Conservation (phyloP, 192 early-diverging fungal genomes). For the Backusella parvicylindrica region DNA sequence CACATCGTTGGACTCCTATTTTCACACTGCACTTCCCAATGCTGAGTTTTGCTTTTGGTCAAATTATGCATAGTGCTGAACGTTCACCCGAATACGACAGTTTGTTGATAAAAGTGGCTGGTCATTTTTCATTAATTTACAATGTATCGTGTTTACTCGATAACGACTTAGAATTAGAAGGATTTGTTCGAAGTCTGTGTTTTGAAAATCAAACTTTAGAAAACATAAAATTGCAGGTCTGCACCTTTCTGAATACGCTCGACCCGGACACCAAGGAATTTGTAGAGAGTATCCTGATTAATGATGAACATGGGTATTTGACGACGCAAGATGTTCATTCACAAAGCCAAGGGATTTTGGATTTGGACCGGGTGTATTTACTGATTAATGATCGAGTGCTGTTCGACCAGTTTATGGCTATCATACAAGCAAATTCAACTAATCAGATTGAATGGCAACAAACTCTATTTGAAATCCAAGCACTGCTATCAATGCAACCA, state of each 20-base stretch:
- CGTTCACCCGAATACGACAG: neutral
- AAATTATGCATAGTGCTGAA: neutral
- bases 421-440: neutral
- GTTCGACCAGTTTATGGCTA: slow-evolving; percentile 11
- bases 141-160: neutral
- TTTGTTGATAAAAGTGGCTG: neutral
- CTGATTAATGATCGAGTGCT: neutral
- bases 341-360: neutral
- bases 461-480: neutral
- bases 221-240: neutral
- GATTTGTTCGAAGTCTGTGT: neutral
- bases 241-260: neutral
- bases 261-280: neutral
- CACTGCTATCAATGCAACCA: neutral
- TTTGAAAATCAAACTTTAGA: neutral
- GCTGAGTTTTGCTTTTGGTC: neutral
- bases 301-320: neutral
- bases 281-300: neutral
- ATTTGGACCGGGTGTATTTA: neutral
- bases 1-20: neutral
- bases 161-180: neutral
- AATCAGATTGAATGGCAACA: neutral
- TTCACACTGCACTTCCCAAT: neutral
- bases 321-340: neutral
- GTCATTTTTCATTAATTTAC: neutral